Evolutionary conservation across 352 stramenopile genomes (phyloP), one percentile per base, ranked within the genome.

Genomic region (Phytopythium montanum): DNA sequence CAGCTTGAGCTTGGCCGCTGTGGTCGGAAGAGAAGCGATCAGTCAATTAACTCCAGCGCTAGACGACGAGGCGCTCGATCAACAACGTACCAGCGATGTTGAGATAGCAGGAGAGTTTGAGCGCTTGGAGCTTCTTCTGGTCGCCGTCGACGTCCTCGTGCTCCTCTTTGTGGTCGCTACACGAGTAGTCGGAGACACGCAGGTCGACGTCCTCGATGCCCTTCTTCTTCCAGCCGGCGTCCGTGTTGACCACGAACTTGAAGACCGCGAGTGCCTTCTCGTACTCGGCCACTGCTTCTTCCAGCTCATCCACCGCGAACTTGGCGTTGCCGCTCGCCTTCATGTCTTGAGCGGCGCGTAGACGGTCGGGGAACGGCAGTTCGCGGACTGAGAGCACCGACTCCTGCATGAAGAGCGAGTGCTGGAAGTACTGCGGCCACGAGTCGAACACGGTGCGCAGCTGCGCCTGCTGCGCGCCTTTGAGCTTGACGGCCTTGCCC

Each of bases 371-470:
- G 60, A 92, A 89, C 18, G 68, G 28, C 10, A 81, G 72, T 16
- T 45, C 26, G 4, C 81, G 81, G 21, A 79, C 65, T 0, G 61
- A 73, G 16, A 72, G 65, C 16, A 93, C 81, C 0, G 76, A 90
- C 28, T 93, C 79, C 52, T 92, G 78, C 81, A 95, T 92, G 57
- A 95, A 95, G 63, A 95, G 77, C 19, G 85, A 93, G 59, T 93
- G 83, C 72, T 95, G 85, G 38, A 95, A 91, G 61, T 92, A 92
- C 61, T 88, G 78, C 34, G 85, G 81, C 85, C 83, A 95, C 31
- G 79, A 73, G 56, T 93, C 85, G 52, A 81, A 93, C 21, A 73
- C 54, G 5, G 78, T 85, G 4, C 84, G 85, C 21, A 95, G 62
- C 51, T 92, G 79, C 7, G 83, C 81, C 75, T 95, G 85, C 44